Conservation (phyloP, 2,329 filamentous ascomycete species). For the Hypocreales sp. region DNA sequence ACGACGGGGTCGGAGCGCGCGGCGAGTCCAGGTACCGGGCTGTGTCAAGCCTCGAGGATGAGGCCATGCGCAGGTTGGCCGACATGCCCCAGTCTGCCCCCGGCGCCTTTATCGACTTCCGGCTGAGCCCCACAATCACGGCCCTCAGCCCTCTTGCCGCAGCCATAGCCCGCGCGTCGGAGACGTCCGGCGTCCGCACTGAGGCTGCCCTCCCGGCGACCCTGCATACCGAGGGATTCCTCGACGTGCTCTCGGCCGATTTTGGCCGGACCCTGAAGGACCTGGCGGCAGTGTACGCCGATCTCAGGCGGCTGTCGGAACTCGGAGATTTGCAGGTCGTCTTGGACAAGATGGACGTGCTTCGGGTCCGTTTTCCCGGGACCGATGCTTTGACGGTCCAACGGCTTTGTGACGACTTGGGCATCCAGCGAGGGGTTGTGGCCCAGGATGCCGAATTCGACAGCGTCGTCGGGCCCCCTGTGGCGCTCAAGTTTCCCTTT, state of each 20-base stretch:
- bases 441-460: conserved; percentile 66
- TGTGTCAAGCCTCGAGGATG: conserved; percentile 60
- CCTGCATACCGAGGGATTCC: conserved; percentile 68
- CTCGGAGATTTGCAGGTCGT: conserved; percentile 75
- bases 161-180: conserved; percentile 29
- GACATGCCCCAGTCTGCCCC: conserved; percentile 38
- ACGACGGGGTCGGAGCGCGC: conserved; percentile 58
- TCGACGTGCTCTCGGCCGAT: conserved; percentile 74
- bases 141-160: conserved; percentile 60
- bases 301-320: conserved; percentile 60
- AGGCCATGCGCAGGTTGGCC: conserved; percentile 53
- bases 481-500: conserved; percentile 76
- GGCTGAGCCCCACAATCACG: conserved; percentile 76
- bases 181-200: conserved; percentile 26
- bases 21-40: conserved; percentile 69
- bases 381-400: conserved; percentile 76
- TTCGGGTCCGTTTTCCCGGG: conserved; percentile 81
- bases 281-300: conserved; percentile 61
- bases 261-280: conserved; percentile 81
- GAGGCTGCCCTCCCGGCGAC: conserved; percentile 34
- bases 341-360: conserved; percentile 47
- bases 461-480: conserved; percentile 45
- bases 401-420: conserved; percentile 70
- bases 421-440: conserved; percentile 66
- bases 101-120: conserved; percentile 80